Conservation (phyloP, 768 basidiomycete genomes). For the Auricularia cornea region DNA sequence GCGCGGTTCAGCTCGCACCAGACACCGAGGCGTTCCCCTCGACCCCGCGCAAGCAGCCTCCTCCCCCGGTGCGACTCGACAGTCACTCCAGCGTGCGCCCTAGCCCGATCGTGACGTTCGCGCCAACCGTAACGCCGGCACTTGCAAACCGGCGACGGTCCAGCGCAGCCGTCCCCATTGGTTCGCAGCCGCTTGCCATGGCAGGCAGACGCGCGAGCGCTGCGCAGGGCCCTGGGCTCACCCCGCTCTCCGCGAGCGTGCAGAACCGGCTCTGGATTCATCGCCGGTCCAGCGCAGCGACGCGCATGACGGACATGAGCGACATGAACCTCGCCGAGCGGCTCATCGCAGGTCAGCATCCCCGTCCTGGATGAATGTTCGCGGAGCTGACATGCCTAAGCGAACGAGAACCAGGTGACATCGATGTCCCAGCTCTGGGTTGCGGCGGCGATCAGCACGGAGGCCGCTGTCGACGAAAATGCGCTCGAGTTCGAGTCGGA, state of each 20-base stretch:
- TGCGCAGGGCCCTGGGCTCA: background rate
- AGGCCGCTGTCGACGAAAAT: background rate
- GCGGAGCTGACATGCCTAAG: no score
- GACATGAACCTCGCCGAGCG: constrained; percentile 82
- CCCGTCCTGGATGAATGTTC: no score
- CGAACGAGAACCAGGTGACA: constrained; percentile 91
- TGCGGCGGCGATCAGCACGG: constrained; percentile 74
- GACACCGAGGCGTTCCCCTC: constrained; percentile 47
- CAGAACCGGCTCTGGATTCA: background rate
- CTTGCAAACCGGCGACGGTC: background rate
- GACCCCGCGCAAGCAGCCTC: background rate
- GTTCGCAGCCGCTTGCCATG: background rate
- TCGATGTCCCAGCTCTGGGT: constrained; percentile 99
- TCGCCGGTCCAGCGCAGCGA: background rate
- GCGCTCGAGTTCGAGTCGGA: background rate
- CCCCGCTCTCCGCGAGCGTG: background rate
- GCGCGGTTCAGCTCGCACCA: constrained; percentile 68
- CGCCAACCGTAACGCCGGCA: background rate
- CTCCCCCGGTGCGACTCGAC: background rate
- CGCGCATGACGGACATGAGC: constrained; percentile 5
- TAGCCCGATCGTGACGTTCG: background rate
- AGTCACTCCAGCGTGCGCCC: background rate
- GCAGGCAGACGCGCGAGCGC: background rate
- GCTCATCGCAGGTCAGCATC: constrained; percentile 20
- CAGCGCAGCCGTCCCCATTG: background rate